A percentile compares a stretch with the other conserved stretches of the same genome.
Evolutionary conservation across 176 grass and related monocot genomes (phyloP).

Genomic region (Thalia dealbata): DNA sequence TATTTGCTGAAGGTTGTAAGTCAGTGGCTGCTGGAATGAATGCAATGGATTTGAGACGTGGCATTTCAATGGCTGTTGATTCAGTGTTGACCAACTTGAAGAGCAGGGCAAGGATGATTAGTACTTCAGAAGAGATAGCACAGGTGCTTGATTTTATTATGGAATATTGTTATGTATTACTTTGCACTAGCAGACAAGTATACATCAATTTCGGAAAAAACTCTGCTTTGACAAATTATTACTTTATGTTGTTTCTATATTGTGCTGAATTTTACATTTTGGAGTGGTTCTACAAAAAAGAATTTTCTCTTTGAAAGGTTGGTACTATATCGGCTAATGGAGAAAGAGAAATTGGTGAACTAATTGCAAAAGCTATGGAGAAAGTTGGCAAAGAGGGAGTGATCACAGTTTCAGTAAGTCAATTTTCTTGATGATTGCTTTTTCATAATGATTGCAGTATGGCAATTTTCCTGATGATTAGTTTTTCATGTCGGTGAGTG

Average conservation of each 20-base stretch:
- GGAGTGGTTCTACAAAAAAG: not conserved
- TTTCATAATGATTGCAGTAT: conserved; percentile 46
- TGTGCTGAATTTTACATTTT: not conserved
- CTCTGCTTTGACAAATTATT: not conserved
- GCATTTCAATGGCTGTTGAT: conserved; percentile 97
- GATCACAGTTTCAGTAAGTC: conserved; percentile 85
- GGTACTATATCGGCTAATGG: conserved; percentile 97
- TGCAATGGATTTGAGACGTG: conserved; percentile 93
- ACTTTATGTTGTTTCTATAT: not conserved
- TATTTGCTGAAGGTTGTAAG: conserved; percentile 90
- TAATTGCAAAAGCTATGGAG: conserved; percentile 99
- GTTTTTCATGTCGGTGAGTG: not conserved
- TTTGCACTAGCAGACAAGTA: not conserved
- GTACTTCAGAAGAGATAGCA: conserved; percentile 92
- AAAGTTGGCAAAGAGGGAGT: conserved; percentile 99
- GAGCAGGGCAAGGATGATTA: conserved; percentile 81
- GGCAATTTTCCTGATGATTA: conserved; percentile 9
- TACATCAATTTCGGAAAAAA: not conserved
- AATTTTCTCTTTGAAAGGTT: conserved; percentile 43
- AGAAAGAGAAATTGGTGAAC: conserved; percentile 93
- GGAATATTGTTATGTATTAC: not conserved
- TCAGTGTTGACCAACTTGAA: conserved; percentile 85
- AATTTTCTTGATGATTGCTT: not conserved
- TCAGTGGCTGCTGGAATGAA: conserved; percentile 97
- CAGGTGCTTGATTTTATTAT: conserved; percentile 23